phyloP scores from a whole-genome alignment of 2,329 filamentous ascomycete species.

The Aspergillus hortae region DNA sequence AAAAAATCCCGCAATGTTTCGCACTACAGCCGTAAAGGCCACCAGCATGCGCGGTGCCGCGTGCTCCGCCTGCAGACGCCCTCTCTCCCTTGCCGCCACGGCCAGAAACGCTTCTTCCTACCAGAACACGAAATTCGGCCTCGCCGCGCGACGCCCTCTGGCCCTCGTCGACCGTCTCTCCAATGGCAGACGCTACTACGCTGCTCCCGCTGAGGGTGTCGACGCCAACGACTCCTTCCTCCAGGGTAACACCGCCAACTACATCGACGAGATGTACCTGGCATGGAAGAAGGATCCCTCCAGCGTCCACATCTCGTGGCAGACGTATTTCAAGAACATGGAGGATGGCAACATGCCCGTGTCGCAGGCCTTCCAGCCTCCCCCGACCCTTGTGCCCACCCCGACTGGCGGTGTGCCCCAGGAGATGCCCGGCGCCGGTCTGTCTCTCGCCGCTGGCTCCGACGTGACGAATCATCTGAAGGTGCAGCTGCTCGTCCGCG shows the following conservation, averaged over 20 bases:
- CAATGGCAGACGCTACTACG: constrained; percentile 53
- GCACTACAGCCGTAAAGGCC: constrained; percentile 38
- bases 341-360: constrained; percentile 97
- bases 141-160: constrained; percentile 40
- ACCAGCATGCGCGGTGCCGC: constrained; percentile 35
- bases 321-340: constrained; percentile 99
- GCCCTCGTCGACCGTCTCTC: constrained; percentile 37
- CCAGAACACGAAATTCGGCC: constrained; percentile 32
- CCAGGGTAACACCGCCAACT: constrained; percentile 94
- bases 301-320: constrained; percentile 97
- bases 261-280: constrained; percentile 99
- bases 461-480: constrained; percentile 96
- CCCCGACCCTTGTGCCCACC: constrained; percentile 82
- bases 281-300: constrained; percentile 91
- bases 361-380: constrained; percentile 93
- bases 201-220: constrained; percentile 58
- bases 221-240: constrained; percentile 96
- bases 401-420: constrained; percentile 74
- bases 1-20: constrained; percentile 37
- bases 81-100: constrained; percentile 31
- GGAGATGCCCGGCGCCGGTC: constrained; percentile 65
- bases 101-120: constrained; percentile 23
- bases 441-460: constrained; percentile 64
- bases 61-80: constrained; percentile 30
- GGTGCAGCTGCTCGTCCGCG: constrained; percentile 93